Base-by-base conservation (phyloP, 176 grass and related monocot species). In the Oryza rufipogon region DNA sequence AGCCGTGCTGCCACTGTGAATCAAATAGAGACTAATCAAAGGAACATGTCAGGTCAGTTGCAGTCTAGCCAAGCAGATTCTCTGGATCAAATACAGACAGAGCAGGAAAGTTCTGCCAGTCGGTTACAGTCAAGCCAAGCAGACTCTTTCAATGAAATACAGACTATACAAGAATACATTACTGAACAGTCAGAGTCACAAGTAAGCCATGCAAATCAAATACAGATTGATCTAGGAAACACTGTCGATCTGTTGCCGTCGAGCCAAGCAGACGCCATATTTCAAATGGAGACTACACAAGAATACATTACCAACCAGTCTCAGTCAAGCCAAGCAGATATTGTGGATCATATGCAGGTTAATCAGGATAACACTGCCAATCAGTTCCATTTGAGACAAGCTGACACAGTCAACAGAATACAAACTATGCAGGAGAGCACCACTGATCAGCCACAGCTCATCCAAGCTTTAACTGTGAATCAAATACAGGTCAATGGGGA, bases 151-250 rank as follows among this genome's bases (percentile, higher is more conserved):
- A 23, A 11, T 70, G 33, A 76, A 76, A 46, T 66, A 33, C 72
- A 77, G 19, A 44, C 66, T 49, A 70, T 82, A 30, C 79, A 76
- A 72, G 61, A 76, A 61, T 61, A 69, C 34, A 69, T 77, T 20
- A 28, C 19, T 13, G 44, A 69, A 54, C 48, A 69, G 36, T 77
- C 46, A 42, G 61, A 84, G 33, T n/a, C 5, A 3, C 58, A 63
- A 11, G 20, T 63, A 11, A 79, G 63, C 52, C 70, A 80, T 52
- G 3, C 63, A 16, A 80, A 70, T 80, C 76, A 89, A 74, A 38
- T 61, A 44, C 60, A 80, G 20, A 79, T 36, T 4, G 3, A 68
- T 42, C 70, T 60, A 69, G 61, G 68, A 70, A 70, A 69, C 41
- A 63, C 39, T 46, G 30, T 52, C 9, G 11, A 61, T 81, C 73